phyloP scores from a whole-genome alignment of 208 protist genomes.

The Leptomonas pyrrhocoris region DNA sequence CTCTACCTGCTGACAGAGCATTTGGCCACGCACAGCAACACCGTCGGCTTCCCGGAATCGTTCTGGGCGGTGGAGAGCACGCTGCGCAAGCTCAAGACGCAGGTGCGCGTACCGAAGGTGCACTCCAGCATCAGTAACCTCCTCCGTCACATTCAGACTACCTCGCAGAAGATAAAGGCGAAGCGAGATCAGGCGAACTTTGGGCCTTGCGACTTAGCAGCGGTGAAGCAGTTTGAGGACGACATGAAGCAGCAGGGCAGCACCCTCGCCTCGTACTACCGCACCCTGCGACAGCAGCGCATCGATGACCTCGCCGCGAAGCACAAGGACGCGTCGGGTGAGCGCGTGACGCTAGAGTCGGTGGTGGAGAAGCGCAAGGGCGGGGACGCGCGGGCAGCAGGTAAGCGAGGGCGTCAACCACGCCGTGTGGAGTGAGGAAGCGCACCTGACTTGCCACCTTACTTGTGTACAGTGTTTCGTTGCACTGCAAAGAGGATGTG shows the following conservation, averaged over 20 bases:
- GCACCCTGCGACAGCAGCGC: slow-evolving; percentile 78
- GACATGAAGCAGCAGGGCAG: slow-evolving; percentile 57
- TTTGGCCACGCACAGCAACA: slow-evolving; percentile 82
- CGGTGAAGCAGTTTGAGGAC: slow-evolving; percentile 86
- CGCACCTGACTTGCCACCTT: background rate
- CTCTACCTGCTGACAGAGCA: slow-evolving; percentile 92
- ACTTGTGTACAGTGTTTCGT: background rate
- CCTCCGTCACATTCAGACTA: slow-evolving; percentile 80
- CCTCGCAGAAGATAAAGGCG: slow-evolving; percentile 60
- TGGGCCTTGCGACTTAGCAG: slow-evolving; percentile 81
- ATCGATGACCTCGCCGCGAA: slow-evolving; percentile 66
- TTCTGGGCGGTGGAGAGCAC: slow-evolving; percentile 88
- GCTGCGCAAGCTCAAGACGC: slow-evolving; percentile 80
- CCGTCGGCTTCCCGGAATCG: slow-evolving; percentile 93
- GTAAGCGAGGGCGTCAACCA: slow-evolving; percentile 30
- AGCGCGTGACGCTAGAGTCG: slow-evolving; percentile 78
- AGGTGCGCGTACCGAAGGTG: slow-evolving; percentile 86
- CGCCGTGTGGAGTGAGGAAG: slow-evolving; percentile 15
- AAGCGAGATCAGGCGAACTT: slow-evolving; percentile 78
- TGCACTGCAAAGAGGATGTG: background rate
- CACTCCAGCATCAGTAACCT: slow-evolving; percentile 74
- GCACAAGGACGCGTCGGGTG: slow-evolving; percentile 61
- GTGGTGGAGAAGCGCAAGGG: slow-evolving; percentile 44
- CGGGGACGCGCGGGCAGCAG: slow-evolving; percentile 18
- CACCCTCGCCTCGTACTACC: slow-evolving; percentile 67